Conservation (phyloP, 371 early-diverging fungal species). For the Mortierella sp. region DNA sequence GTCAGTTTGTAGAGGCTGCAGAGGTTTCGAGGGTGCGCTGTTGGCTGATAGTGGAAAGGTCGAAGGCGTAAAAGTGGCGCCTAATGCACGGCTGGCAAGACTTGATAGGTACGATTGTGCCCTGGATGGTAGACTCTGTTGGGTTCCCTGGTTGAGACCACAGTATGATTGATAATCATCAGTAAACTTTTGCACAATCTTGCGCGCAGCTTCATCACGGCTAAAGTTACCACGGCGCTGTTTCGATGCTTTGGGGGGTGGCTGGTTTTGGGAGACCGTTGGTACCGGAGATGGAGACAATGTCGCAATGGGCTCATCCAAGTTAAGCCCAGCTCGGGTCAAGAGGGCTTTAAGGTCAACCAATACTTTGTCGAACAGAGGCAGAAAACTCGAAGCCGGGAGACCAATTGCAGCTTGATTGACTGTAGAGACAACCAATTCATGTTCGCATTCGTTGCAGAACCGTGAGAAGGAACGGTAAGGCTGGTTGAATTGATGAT, state of each 20-base stretch:
- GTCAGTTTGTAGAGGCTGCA: not conserved
- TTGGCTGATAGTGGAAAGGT: not conserved
- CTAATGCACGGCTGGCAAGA: conserved; percentile 23
- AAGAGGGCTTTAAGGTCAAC: conserved; percentile 19
- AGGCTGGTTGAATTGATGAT: conserved; percentile 70
- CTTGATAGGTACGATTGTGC: conserved; percentile 40
- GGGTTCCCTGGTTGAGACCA: conserved; percentile 4
- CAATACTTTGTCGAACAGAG: conserved; percentile 10
- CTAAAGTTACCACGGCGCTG: not conserved
- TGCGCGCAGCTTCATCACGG: conserved; percentile 7
- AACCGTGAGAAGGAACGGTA: conserved; percentile 70
- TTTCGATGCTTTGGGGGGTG: not conserved
- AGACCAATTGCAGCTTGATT: conserved; percentile 15
- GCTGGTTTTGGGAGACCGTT: not conserved
- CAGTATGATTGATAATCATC: conserved; percentile 30
- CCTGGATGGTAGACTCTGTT: conserved; percentile 13
- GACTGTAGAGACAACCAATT: conserved; percentile 57
- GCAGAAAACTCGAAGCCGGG: conserved; percentile 25
- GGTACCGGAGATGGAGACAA: not conserved
- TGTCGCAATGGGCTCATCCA: not conserved
- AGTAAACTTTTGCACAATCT: conserved; percentile 18
- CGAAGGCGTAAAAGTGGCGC: conserved; percentile 1
- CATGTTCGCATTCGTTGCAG: conserved; percentile 71
- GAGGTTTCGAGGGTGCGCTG: not conserved
- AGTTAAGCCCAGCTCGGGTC: conserved; percentile 14